These are phyloP conservation scores for Agapanthus africanus DNA, from an alignment of 106 monocot genomes.

Conservation along the genomic window DNA sequence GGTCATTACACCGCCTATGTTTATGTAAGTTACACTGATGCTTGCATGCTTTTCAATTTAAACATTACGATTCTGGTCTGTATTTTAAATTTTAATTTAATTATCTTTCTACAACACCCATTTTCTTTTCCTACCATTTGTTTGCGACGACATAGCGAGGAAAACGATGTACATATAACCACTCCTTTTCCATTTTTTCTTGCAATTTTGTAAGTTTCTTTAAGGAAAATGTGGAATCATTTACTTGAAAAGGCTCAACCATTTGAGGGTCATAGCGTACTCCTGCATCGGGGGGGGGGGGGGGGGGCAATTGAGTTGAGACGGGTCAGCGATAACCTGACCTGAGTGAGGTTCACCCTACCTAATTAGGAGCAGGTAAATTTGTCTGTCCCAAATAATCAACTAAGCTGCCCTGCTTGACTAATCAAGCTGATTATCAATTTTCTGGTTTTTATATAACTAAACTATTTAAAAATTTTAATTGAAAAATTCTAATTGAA, in stretches of 20 bases:
- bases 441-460: too few species aligned
- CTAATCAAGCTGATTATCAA: too few species aligned
- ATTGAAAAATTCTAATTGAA: too few species aligned
- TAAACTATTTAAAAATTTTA: too few species aligned
- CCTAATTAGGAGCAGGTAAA: too few species aligned
- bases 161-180: too few species aligned
- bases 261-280: background rate
- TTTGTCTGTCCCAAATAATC: too few species aligned
- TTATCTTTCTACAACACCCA: background rate
- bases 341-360: too few species aligned
- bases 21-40: slow-evolving; percentile 36
- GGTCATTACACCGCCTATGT: slow-evolving; percentile 71
- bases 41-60: background rate
- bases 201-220: background rate
- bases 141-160: background rate
- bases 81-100: background rate
- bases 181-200: background rate
- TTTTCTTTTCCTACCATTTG: background rate
- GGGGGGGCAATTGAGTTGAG: too few species aligned
- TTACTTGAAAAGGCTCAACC: background rate
- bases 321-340: too few species aligned
- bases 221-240: background rate
- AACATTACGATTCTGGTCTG: background rate
- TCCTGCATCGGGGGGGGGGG: too few species aligned
- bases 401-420: too few species aligned